Base-by-base conservation (phyloP, 2,329 filamentous ascomycete species). In the Diaporthe velutina region DNA sequence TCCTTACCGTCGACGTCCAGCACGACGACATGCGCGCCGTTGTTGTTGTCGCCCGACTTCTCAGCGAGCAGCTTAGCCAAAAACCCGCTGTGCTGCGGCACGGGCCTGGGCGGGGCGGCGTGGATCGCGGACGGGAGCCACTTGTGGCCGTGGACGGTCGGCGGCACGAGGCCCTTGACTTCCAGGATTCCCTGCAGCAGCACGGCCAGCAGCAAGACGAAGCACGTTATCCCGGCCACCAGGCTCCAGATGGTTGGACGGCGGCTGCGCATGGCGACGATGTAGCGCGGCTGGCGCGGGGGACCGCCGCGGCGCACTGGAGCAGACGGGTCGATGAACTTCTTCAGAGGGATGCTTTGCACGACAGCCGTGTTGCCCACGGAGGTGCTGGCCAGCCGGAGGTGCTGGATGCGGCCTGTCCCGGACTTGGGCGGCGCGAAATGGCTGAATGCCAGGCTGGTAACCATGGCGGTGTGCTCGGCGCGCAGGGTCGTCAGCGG, bases 321-420 rank as follows among this genome's bases (percentile, higher is more conserved):
- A 22, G 77, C 48, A 19, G 82, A 77, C 73, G 82, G 82, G 77
- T 86, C 83, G 67, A 84, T 75, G 54, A 84, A 79, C 75, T 84
- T 86, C 77, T 85, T 86, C 64, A 98, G 88, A 0, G 94, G 92
- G 76, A 98, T 92, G 52, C 91, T 93, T 83, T 98, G 94, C 35
- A 98, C 92, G 40, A 93, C 91, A 54, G 95, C 91, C 0, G 92
- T 94, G 81, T 95, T 96, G 75, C 92, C 93, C 78, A 97, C 92
- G 66, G 93, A 95, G 54, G 95, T 93, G 61, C 94, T 96, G 40
- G 94, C 95, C 4, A 98, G 90, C 79, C 94, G 94, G 78, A 97
- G 85, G 79, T 91, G 91, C 78, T 92, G 89, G 22, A 90, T 87
- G 50, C 82, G 80, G 68, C 84, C 85, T 72, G 85, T 82, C 78